Evolutionary conservation across 2,329 filamentous ascomycete species (phyloP).

Genomic region (Helotiales sp.): DNA sequence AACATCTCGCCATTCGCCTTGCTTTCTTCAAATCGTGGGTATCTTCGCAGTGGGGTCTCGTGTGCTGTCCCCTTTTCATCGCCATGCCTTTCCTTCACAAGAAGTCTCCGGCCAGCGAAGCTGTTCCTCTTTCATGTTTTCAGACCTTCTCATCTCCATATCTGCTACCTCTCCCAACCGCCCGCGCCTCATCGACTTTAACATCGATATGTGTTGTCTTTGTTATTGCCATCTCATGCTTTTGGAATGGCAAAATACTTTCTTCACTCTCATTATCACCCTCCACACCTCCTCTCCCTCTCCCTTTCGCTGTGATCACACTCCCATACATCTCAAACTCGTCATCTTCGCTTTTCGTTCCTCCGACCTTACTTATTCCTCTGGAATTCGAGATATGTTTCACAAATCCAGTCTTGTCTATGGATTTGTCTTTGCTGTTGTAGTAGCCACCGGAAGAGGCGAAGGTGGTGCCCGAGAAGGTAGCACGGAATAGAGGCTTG

Average conservation of each 20-base stretch:
- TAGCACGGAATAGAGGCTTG: constrained; percentile 36
- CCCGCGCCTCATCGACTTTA: not conserved
- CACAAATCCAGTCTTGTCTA: constrained; percentile 11
- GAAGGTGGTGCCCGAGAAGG: not conserved
- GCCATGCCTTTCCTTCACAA: too few relatives aligned
- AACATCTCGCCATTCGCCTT: not conserved
- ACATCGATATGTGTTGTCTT: constrained; percentile 8
- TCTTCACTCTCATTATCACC: constrained; percentile 7
- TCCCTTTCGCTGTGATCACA: not conserved
- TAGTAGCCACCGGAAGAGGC: not conserved
- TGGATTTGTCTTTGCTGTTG: not conserved
- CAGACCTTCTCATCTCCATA: not conserved
- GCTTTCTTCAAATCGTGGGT: not conserved
- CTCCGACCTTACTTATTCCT: constrained; percentile 4
- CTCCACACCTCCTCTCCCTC: not conserved
- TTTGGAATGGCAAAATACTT: constrained; percentile 8
- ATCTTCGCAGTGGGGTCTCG: not conserved
- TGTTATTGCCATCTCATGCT: not conserved
- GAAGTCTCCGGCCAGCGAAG: not conserved
- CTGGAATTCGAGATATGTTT: constrained; percentile 7
- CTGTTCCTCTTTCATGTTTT: not conserved
- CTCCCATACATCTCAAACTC: constrained; percentile 18
- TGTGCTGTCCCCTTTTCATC: not conserved
- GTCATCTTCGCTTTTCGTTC: constrained; percentile 5
- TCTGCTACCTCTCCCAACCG: not conserved